Conservation (phyloP, 1,284 basidiomycete species). For the Schizophyllum commune region DNA sequence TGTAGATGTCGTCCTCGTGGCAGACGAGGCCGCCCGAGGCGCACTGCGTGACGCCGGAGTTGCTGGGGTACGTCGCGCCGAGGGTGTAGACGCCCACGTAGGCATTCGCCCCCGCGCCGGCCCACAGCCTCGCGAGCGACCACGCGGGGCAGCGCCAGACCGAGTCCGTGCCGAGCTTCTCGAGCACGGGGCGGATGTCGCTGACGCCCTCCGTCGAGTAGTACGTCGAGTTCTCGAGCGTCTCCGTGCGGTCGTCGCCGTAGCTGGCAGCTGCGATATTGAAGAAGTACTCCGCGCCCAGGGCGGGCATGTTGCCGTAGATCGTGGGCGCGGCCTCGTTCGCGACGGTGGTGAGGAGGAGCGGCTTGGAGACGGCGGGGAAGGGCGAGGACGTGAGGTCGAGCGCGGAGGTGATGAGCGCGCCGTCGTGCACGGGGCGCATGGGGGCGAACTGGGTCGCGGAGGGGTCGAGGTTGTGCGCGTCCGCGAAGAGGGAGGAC, state of each 20-base stretch:
- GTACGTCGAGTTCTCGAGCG: constrained; percentile 37
- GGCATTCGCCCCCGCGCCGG: constrained; percentile 50
- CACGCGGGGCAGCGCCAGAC: constrained; percentile 65
- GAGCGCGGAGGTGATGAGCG: constrained; percentile 49
- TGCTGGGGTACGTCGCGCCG: constrained; percentile 65
- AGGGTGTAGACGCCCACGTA: constrained; percentile 63
- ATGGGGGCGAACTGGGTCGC: constrained; percentile 53
- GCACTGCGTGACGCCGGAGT: constrained; percentile 48
- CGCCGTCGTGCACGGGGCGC: constrained; percentile 51
- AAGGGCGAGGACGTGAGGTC: constrained; percentile 45
- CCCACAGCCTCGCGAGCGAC: constrained; percentile 64
- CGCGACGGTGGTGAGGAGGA: constrained; percentile 63
- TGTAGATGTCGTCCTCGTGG: constrained; percentile 70
- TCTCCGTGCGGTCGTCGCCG: constrained; percentile 37
- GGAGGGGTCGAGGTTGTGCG: constrained; percentile 38
- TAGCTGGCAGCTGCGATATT: constrained; percentile 37
- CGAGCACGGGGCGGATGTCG: constrained; percentile 50
- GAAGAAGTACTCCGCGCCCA: constrained; percentile 35
- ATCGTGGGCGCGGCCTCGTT: constrained; percentile 64
- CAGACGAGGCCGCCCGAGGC: constrained; percentile 48
- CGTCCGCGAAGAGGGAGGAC: constrained; percentile 30
- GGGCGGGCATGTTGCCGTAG: constrained; percentile 31
- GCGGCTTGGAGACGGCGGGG: constrained; percentile 49
- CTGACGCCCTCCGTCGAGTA: constrained; percentile 36
- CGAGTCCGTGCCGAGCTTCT: constrained; percentile 61